Evolutionary conservation across 805 yeast species (phyloP), one percentile per base, ranked within the genome.

Genomic region (Nakazawaea molendinolei): DNA sequence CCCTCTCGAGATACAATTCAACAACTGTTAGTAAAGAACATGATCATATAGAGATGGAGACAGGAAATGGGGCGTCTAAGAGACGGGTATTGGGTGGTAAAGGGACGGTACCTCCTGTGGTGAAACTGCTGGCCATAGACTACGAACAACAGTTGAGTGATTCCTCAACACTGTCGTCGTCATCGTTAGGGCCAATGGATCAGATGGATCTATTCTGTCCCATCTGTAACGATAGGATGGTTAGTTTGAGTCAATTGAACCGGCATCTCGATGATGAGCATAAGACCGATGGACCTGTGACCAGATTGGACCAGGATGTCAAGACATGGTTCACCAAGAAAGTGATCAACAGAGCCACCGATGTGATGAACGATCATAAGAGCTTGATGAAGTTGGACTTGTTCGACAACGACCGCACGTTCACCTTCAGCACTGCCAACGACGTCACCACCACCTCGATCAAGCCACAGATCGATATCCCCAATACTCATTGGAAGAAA

Each of bases 221-320:
- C 1, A 78, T 86, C 1, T 86, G 95, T 50, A 55, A 61, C 10
- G 80, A 76, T 40, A 33, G 55, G 2, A 76, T 81, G 79, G 55
- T 72, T 5, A 66, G 71, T 5, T 53, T 79, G 26, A 34, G 45
- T 12, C 79, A 73, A 42, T 60, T 85, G 39, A 83, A 83, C 52
- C 63, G 65, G 29, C 95, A 86, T 54, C 56, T 86, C 19, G 95
- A 86, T 51, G 80, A 71, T 39, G 71, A 56, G 7, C 95, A 86
- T 51, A 58, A 63, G 1, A 57, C 59, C 25, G 58, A 43, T 23
- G 41, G 29, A 27, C 43, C 35, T 24, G 50, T 36, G 19, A 14
- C 10, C 34, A 38, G 14, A 23, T 26, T 38, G 21, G 69, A 63
- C 22, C 60, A 58, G 13, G 61, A 61, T 39, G 53, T 68, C 27